Evolutionary conservation across 108 stramenopile species (phyloP), one percentile per base, ranked within the genome.

Genomic region (Conticribra guillardii): DNA sequence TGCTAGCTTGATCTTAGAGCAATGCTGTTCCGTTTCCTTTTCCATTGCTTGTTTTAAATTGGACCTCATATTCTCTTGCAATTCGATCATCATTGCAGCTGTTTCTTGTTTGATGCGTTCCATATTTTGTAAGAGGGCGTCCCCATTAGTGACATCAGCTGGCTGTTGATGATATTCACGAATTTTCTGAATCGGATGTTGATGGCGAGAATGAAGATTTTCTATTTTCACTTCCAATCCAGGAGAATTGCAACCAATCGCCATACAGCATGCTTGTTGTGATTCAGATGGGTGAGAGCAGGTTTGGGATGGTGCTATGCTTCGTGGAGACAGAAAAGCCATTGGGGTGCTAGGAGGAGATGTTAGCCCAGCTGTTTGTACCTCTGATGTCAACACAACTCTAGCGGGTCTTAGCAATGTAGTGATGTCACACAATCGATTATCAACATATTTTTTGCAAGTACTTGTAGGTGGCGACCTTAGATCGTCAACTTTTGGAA

Each of bases 71-170:
- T 60, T 69, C 9, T 60, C 15, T 59, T 63, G 44, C 50, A 69
- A 41, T 4, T 60, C 56, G 47, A 29, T 22, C 57, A 77, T 54
- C 63, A 68, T 62, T 1, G 53, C 24, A 28, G 57, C 37, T 29
- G 48, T 58, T 23, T 69, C 63, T 32, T 69, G 68, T 26, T 64
- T 69, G 22, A 77, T 65, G 21, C 44, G 67, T 19, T 44, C 5
- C 29, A 77, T 56, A 18, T 67, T 54, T 34, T 73, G 18, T 17
- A 64, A 21, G 27, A 57, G 41, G 14, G 44, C 45, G 24, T 47
- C 7, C 3, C 63, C 52, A 54, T 55, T 31, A 32, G n/a, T 29
- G 2, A 15, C 5, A 21, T 3, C 18, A 62, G 33, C 33, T 26
- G 31, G 24, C 44, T 26, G 11, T n/a, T 27, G 4, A 3, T 9